phyloP scores from a whole-genome alignment of 768 basidiomycete genomes.

The Strobilomyces echinocephalus region DNA sequence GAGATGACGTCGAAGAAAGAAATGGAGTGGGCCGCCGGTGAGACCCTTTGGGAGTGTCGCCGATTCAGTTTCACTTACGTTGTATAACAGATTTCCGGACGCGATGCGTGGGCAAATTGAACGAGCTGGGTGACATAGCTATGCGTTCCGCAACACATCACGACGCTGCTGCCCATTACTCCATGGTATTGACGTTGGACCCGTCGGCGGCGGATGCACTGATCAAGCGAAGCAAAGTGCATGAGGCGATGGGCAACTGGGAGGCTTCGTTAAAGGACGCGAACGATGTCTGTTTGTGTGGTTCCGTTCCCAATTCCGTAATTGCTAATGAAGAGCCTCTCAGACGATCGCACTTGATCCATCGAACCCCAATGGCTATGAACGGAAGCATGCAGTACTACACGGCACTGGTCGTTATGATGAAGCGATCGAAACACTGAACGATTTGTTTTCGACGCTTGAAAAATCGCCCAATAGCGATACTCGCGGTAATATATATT shows the following conservation, averaged over 20 bases:
- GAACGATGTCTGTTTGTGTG: slow-evolving; percentile 6
- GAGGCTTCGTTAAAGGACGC: slow-evolving; percentile 9
- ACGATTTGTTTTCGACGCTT: slow-evolving; percentile 4
- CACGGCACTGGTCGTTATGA: slow-evolving; percentile 11
- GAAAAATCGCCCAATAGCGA: neutral
- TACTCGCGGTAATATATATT: slow-evolving; percentile 3
- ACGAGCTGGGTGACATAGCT: slow-evolving; percentile 6
- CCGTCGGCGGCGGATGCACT: neutral
- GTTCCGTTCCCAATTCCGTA: too few species aligned
- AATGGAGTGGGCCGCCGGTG: slow-evolving; percentile 8
- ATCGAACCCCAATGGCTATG: slow-evolving; percentile 3
- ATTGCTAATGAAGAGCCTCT: neutral
- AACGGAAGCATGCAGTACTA: slow-evolving; percentile 11
- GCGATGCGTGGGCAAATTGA: slow-evolving; percentile 9
- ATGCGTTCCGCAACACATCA: neutral
- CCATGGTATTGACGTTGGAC: slow-evolving; percentile 7
- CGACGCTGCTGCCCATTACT: slow-evolving; percentile 8
- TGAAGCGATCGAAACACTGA: slow-evolving; percentile 14
- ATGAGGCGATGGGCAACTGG: neutral
- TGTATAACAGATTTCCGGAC: slow-evolving; percentile 4
- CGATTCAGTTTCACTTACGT: neutral
- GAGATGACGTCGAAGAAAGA: neutral
- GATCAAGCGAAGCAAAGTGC: slow-evolving; percentile 11
- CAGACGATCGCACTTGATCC: slow-evolving; percentile 15
- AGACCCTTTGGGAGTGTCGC: neutral